Evolutionary conservation across 2,329 filamentous ascomycete genomes (phyloP), one percentile per base, ranked within the genome.

Genomic region (Colletotrichum melonis): DNA sequence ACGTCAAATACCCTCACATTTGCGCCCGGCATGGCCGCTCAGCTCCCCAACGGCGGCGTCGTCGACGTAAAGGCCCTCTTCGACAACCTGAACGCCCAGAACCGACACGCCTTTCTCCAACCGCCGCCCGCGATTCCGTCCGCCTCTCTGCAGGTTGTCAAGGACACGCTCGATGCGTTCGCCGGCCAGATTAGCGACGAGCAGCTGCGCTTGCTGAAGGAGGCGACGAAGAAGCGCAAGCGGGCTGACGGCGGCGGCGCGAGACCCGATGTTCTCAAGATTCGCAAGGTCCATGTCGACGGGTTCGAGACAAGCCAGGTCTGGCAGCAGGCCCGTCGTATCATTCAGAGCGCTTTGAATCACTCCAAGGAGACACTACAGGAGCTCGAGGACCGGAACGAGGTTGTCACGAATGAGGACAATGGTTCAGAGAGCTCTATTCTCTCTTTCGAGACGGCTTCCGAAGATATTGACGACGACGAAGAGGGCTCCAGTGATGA

Each of bases 281-380:
- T 98, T 78, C 92, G 93, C 78, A 95, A 94, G 82, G 86, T 99
- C 19, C 94, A 98, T 80, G 87, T 95, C 7, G 91, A 97, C 70
- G 97, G 96, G 0, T 98, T 98, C 77, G 94, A 93, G 78, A 92
- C 94, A 12, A 91, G 92, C 24, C 96, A 98, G 83, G 92, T 99
- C 56, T 99, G 96, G 94, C 94, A 98, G 82, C 97, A 99, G 84
- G 93, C 95, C 9, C 92, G 92, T 79, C 91, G 94, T 78, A 94
- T 98, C 24, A 92, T 98, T 70, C 88, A 82, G 14, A 87, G 87
- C 59, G 83, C 89, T 12, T 77, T 91, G 58, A 81, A 84, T 55
- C 86, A 89, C 75, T 87, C 88, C 0, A 82, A 86, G 60, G 81
- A 83, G 6, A 79, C 84, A 4, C 79, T 91, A 19, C 81, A 84